These are phyloP conservation scores for Xylariaceae sp. DNA, from an alignment of 2,329 filamentous ascomycete genomes.

Conservation along the genomic window DNA sequence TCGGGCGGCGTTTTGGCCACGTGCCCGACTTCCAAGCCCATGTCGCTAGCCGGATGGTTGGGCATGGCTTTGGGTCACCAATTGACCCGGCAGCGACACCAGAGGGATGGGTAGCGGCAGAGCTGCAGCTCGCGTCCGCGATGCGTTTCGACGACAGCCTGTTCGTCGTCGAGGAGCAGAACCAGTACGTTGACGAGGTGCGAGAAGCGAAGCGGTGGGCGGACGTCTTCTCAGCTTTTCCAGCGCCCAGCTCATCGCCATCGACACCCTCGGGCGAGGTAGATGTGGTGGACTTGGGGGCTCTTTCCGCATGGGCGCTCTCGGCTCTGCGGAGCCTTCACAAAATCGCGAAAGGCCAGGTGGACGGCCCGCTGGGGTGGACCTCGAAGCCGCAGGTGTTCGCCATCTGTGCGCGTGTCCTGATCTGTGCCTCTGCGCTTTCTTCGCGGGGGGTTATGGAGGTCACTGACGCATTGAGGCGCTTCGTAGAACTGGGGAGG, in stretches of 20 bases:
- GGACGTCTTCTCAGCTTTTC: conserved; percentile 35
- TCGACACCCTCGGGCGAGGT: conserved; percentile 4
- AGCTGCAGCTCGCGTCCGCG: conserved; percentile 38
- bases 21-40: conserved; percentile 34
- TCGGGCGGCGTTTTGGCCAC: conserved; percentile 32
- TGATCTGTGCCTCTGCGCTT: conserved; percentile 36
- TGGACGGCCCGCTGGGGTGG: conserved; percentile 70
- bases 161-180: conserved; percentile 88
- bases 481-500: conserved; percentile 18
- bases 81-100: conserved; percentile 6
- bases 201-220: conserved; percentile 70
- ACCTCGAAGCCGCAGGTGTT: conserved; percentile 65
- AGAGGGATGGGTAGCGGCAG: conserved; percentile 23
- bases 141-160: conserved; percentile 61
- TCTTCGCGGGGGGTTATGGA: conserved; percentile 1
- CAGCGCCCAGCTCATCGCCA: conserved; percentile 8
- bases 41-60: conserved; percentile 39
- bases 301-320: conserved; percentile 40
- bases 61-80: conserved; percentile 13
- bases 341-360: conserved; percentile 15
- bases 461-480: conserved; percentile 15
- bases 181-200: conserved; percentile 84
- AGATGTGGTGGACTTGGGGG: conserved; percentile 11
- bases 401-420: conserved; percentile 48
- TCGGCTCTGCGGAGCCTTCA: conserved; percentile 44